A percentile compares a stretch with the other conserved stretches of the same genome.
Evolutionary conservation across 257 asterid genomes (phyloP).

Genomic region (Penstemon davidsonii): DNA sequence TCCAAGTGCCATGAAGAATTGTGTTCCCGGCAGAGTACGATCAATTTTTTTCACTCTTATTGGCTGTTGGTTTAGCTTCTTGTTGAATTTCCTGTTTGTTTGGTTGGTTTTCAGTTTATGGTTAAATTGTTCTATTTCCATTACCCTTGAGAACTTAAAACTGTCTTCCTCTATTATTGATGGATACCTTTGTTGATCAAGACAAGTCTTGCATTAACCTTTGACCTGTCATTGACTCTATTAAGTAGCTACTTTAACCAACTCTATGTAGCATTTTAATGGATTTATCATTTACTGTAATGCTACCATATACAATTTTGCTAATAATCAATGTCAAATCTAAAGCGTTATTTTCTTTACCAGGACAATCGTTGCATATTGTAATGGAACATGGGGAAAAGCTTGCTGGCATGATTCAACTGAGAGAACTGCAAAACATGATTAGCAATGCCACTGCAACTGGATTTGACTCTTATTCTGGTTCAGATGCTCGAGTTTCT

Average conservation of each 20-base stretch:
- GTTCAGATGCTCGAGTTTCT: conserved; percentile 56
- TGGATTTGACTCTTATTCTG: conserved; percentile 48
- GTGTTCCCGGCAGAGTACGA: conserved; percentile 78
- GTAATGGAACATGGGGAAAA: conserved; percentile 95
- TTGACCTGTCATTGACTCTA: conserved; percentile 20
- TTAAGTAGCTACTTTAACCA: conserved; percentile 1
- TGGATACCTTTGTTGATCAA: conserved; percentile 22
- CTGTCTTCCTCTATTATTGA: conserved; percentile 11
- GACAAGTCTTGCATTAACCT: conserved; percentile 18
- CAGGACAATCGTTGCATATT: conserved; percentile 83
- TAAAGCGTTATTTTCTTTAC: conserved; percentile 29
- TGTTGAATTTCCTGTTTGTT: not conserved
- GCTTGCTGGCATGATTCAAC: conserved; percentile 81
- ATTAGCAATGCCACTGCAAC: conserved; percentile 61
- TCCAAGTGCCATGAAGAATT: conserved; percentile 95
- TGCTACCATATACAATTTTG: conserved; percentile 5
- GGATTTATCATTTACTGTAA: conserved; percentile 16
- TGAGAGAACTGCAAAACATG: conserved; percentile 72
- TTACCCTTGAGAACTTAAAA: conserved; percentile 13
- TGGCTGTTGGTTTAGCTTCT: conserved; percentile 2
- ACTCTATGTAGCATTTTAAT: not conserved
- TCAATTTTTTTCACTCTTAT: conserved; percentile 3
- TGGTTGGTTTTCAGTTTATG: not conserved
- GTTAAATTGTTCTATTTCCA: conserved; percentile 13
- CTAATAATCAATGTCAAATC: conserved; percentile 18